Base-by-base conservation (phyloP, 2,329 filamentous ascomycete species). In the Tolypocladium nubicola region DNA sequence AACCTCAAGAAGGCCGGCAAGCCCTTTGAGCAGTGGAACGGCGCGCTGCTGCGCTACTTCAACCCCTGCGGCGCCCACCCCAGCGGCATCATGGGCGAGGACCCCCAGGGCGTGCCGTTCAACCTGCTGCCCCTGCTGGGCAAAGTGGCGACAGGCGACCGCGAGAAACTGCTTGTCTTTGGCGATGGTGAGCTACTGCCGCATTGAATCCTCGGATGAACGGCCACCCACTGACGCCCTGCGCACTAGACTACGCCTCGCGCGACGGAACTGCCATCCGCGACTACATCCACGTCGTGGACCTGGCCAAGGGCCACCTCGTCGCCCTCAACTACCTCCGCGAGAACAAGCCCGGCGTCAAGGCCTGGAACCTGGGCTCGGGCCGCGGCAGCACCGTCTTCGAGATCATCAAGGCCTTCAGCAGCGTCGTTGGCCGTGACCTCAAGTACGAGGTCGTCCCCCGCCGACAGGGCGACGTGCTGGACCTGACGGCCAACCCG, bases 201-300 rank as follows among this genome's bases (percentile, higher is more conserved):
- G 1, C 9, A 2, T 3, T 14, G 11, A 2, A 4, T 37, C 11
- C 9, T 16, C 3, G 10, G 19, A 23, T 14, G 16, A 26, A 4
- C 19, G 0, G 35, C 9, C 45, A 10, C 21, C 37, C 37, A 53
- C 65, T 70, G 57, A 70, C 62, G 9, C 19, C 4, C 30, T 19
- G 26, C 9, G 11, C 55, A 13, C 4, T 63, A 95, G 92, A 99
- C 79, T 99, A 99, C 78, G 71, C 80, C 38, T 96, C 91, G 56
- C 87, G 86, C 66, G 92, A 97, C 71, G 92, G 92, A 62, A 97
- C 92, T 56, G 90, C 90, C 61, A 96, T 97, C 71, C 88, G 94
- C 66, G 94, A 99, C 77, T 99, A 99, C 80, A 97, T 99, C 73
- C 92, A 97, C 79, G 90, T 97, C 58, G 81, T 96, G 61, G 92